Evolutionary conservation across 106 monocot genomes (phyloP), one percentile per base, ranked within the genome.

Genomic region (Platanthera zijinensis): DNA sequence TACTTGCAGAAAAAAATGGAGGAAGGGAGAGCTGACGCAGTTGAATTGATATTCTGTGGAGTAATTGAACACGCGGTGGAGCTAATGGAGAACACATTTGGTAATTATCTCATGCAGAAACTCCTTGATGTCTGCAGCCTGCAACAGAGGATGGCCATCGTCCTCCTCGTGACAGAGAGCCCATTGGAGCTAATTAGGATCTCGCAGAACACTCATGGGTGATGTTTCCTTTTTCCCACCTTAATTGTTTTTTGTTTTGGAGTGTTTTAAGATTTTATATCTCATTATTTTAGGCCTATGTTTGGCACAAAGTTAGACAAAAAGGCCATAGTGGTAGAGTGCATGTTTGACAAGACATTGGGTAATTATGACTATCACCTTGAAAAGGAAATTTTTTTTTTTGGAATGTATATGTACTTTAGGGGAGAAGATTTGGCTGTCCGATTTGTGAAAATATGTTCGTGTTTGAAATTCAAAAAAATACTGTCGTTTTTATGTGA

Each of bases 71-170:
- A 87, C 78, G 74, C 79, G 5, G 73, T 53, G 32, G 90, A 86
- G 57, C 80, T 90, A 2, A 87, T 87, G 90, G 78, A 85, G 45
- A 83, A 87, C 52, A 80, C 84, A 17, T 90, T 87, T 77, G 90
- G 84, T 45, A 90, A 90, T 47, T 87, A 87, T 84, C 80, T 90
- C 5, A 79, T 87, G 74, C 90, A 90, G 83, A 90, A 85, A 79
- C 39, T 90, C 76, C 80, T 90, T 5, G 90, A 84, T 15, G 76
- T 85, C 3, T 87, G 87, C 76, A 84, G 73, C n/a, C 81, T 83
- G 25, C 78, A 83, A 22, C 90, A 90, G 75, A 87, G 85, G 72
- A 72, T 77, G 78, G 71, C 10, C 47, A 75, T 90, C 51, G 32
- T 90, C 48, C 22, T 81, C 48, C 28, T 70, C 30, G 87, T 90